Conservation (phyloP, 331 rosid species). For the Arachis monticola region DNA sequence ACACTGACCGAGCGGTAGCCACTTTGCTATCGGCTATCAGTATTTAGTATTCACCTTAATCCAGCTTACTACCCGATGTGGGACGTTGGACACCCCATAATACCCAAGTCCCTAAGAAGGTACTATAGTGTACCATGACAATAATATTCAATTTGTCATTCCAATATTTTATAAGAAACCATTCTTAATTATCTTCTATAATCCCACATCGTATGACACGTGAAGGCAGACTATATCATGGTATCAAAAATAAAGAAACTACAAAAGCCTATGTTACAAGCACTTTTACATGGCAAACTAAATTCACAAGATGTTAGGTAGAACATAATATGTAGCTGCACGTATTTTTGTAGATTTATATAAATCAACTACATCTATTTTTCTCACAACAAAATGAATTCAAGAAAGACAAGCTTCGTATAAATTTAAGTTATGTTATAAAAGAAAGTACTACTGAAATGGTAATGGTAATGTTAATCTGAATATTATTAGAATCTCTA, state of each 20-base stretch:
- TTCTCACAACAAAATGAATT: background rate
- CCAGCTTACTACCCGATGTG: too few species aligned
- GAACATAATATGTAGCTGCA: slow-evolving; percentile 1
- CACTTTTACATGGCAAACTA: slow-evolving; percentile 1
- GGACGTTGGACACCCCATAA: too few species aligned
- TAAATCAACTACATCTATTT: slow-evolving; percentile 1
- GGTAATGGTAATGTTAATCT: background rate
- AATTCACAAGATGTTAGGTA: slow-evolving; percentile 2
- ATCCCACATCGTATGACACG: background rate
- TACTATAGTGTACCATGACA: background rate
- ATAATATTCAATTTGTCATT: background rate
- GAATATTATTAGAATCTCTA: background rate
- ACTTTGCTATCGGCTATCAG: too few species aligned
- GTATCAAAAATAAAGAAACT: slow-evolving; percentile 16
- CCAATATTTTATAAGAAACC: background rate
- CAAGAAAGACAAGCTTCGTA: background rate
- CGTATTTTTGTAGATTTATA: background rate
- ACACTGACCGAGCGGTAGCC: too few species aligned
- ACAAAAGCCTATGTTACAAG: background rate
- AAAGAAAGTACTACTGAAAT: background rate
- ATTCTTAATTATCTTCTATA: background rate
- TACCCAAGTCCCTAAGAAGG: too few species aligned
- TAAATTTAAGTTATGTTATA: slow-evolving; percentile 18
- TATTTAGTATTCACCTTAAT: too few species aligned
- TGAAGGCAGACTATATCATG: background rate